phyloP scores from a whole-genome alignment of 1,139 yeast species.

The Pichia sp. region DNA sequence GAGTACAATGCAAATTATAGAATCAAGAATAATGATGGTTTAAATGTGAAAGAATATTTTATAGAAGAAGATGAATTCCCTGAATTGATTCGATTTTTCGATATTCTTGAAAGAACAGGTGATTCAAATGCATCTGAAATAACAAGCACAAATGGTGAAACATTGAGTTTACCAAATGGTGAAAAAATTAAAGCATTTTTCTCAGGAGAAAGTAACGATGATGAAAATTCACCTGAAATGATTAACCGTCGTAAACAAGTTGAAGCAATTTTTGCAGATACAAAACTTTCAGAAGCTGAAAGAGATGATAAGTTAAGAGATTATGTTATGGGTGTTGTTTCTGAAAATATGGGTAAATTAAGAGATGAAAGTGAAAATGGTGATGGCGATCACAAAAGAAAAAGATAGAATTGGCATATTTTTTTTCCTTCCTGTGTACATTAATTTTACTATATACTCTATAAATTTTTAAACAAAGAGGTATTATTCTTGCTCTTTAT shows the following conservation, averaged over 20 bases:
- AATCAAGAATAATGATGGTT: constrained; percentile 63
- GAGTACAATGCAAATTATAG: constrained; percentile 61
- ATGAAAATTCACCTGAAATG: constrained; percentile 21
- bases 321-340: constrained; percentile 60
- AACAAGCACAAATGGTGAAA: constrained; percentile 21
- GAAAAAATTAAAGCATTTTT: constrained; percentile 54
- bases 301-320: constrained; percentile 49
- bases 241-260: constrained; percentile 49
- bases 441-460: not conserved
- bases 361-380: constrained; percentile 12
- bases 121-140: constrained; percentile 1
- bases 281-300: constrained; percentile 59
- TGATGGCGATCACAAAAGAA: constrained; percentile 22
- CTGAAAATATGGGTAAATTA: constrained; percentile 35
- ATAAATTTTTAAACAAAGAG: not conserved
- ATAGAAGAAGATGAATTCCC: constrained; percentile 86
- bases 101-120: constrained; percentile 17
- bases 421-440: not conserved
- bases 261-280: constrained; percentile 67
- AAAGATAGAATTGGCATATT: constrained; percentile 15
- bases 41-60: constrained; percentile 56
- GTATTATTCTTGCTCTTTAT: constrained; percentile 10
- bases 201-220: constrained; percentile 34
- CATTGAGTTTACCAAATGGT: constrained; percentile 34
- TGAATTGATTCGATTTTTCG: constrained; percentile 61